Conservation (phyloP, 805 yeast genomes). For the Pichia membranifaciens region DNA sequence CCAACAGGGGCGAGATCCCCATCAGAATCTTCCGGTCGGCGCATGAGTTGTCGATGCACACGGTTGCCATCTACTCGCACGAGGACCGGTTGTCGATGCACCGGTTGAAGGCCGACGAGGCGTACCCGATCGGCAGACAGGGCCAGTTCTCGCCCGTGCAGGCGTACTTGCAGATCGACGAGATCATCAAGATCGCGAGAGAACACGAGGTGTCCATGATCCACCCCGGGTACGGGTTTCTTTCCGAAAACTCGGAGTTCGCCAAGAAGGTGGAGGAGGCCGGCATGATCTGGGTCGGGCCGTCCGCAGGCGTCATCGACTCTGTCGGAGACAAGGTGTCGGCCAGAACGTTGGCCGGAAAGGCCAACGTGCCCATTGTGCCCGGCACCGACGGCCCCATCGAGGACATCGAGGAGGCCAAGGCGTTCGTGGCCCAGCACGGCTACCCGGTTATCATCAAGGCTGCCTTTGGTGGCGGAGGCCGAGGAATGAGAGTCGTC, state of each 20-base stretch:
- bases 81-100: slow-evolving; percentile 95
- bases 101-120: slow-evolving; percentile 89
- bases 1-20: slow-evolving; percentile 82
- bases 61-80: slow-evolving; percentile 94
- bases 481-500: slow-evolving; percentile 99
- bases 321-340: slow-evolving; percentile 95
- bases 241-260: slow-evolving; percentile 87
- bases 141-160: slow-evolving; percentile 94
- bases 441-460: slow-evolving; percentile 97
- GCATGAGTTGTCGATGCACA: slow-evolving; percentile 93
- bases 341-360: slow-evolving; percentile 81
- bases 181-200: slow-evolving; percentile 80
- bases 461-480: slow-evolving; percentile 99
- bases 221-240: slow-evolving; percentile 90
- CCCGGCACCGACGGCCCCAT: slow-evolving; percentile 99
- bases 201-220: slow-evolving; percentile 76
- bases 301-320: slow-evolving; percentile 80
- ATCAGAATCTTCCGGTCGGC: slow-evolving; percentile 93
- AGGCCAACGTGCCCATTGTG: slow-evolving; percentile 82
- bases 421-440: slow-evolving; percentile 68
- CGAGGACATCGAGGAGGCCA: slow-evolving; percentile 70
- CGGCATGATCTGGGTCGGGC: slow-evolving; percentile 96
- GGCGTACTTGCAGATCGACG: slow-evolving; percentile 93
- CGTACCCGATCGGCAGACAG: slow-evolving; percentile 82
- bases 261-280: slow-evolving; percentile 86